Evolutionary conservation across 495 filamentous ascomycete genomes (phyloP), one percentile per base, ranked within the genome.

Genomic region (Penicillium chermesinum): DNA sequence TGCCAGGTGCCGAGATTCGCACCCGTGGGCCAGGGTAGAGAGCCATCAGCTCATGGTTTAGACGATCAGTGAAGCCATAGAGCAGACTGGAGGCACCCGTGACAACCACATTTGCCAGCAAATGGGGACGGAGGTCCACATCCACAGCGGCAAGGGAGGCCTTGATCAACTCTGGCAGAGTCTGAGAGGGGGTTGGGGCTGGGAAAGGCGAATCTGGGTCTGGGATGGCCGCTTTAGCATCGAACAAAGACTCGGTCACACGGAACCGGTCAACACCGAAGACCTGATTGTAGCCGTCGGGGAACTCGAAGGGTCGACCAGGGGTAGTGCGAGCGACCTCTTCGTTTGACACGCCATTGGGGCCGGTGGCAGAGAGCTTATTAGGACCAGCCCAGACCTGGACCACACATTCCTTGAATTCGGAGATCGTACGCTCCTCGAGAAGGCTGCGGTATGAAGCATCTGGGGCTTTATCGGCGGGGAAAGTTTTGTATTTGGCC

Each of bases 351-450:
- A 73, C 65, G 27, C 79, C 77, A 18, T 70, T 72, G 51, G 80
- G 82, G 27, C 76, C 73, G 5, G 77, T 73, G 33, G 76, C 73
- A 4, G 74, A 62, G 46, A 86, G 81, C 17, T 80, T 77, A 44
- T 84, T 85, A 0, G 87, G 88, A 1, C 89, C 89, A n/a, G 78
- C 76, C 91, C 91, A 97, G 20, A 90, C 81, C 61, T 95, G 87
- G 19, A 96, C 91, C 37, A 96, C 89, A 39, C 85, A 91, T 71
- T 98, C 94, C 72, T 98, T 98, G 76, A 96, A 98, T 61, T 96
- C 88, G 33, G 85, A 87, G 17, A 97, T 69, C 12, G 96, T 85
- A 37, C 93, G 87, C 57, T 97, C 94, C 75, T 98, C 94, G 66
- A 96, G 80, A 20, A 89, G 79, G 13, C 73, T 72, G 52, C 86